These are phyloP conservation scores for Micractinium conductrix DNA, from an alignment of 139 green algal genomes.

Conservation along the genomic window DNA sequence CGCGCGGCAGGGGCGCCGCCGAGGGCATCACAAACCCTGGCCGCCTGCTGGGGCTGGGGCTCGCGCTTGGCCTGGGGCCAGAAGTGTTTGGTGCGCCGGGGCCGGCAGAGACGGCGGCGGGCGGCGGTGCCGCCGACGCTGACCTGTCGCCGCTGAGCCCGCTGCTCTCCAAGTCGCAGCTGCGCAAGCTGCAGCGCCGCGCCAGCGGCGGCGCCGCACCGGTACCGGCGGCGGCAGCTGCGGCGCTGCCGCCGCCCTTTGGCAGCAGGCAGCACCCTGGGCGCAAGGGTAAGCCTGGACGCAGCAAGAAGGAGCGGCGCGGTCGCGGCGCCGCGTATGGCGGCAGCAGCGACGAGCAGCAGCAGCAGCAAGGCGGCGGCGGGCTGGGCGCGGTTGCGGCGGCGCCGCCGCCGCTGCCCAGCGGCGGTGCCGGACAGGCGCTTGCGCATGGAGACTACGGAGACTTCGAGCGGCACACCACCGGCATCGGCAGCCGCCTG, in stretches of 20 bases:
- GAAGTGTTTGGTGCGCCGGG: slow-evolving; percentile 34
- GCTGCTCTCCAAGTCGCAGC: slow-evolving; percentile 15
- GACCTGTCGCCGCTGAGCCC: slow-evolving; percentile 34
- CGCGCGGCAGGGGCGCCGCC: slow-evolving; percentile 18
- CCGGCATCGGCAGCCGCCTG: slow-evolving; percentile 73
- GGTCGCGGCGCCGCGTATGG: background rate
- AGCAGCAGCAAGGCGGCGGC: background rate
- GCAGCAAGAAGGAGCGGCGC: slow-evolving; percentile 33
- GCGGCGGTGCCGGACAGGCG: background rate
- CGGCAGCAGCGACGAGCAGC: background rate
- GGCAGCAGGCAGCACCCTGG: background rate
- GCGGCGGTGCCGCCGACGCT: background rate
- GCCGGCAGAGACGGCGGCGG: background rate
- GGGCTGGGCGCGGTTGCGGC: background rate
- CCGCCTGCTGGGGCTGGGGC: slow-evolving; percentile 36
- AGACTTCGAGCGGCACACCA: slow-evolving; percentile 78
- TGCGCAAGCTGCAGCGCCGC: slow-evolving; percentile 31
- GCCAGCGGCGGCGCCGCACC: background rate
- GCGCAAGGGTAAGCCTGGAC: slow-evolving; percentile 13
- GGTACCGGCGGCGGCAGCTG: background rate
- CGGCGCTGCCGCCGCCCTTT: background rate
- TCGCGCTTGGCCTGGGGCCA: slow-evolving; percentile 39
- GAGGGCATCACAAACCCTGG: slow-evolving; percentile 47
- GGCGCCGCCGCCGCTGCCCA: too few relatives aligned
- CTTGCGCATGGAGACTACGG: slow-evolving; percentile 53